Percentiles rank a stretch among this genome's conserved stretches.
These are phyloP conservation scores for Trichoderma breve DNA, from an alignment of 2,329 filamentous ascomycete genomes.

Conservation along the genomic window DNA sequence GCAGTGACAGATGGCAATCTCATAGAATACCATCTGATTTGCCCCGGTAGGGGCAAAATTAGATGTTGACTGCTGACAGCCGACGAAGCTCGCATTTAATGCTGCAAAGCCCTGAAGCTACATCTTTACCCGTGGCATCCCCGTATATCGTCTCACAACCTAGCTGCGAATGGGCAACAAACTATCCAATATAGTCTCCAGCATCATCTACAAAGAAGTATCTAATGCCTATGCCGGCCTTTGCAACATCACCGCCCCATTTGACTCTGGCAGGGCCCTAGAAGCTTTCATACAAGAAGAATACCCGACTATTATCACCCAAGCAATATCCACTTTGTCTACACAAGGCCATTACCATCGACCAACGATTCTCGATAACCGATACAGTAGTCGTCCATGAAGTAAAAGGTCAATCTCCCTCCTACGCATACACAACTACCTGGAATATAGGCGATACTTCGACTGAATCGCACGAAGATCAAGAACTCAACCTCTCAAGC, in stretches of 20 bases:
- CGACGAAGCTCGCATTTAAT: neutral
- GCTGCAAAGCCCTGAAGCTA: neutral
- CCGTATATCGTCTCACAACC: slow-evolving; percentile 22
- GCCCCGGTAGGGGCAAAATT: neutral
- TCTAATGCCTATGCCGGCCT: neutral
- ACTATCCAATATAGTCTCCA: neutral
- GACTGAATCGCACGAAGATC: neutral
- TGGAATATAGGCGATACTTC: neutral
- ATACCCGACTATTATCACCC: neutral
- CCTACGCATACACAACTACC: neutral
- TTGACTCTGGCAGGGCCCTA: neutral
- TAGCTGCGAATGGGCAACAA: slow-evolving; percentile 26
- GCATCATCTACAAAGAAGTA: neutral
- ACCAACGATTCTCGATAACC: neutral
- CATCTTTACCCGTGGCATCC: slow-evolving; percentile 8
- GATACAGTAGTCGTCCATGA: neutral
- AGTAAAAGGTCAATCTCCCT: neutral
- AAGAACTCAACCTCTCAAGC: too few species aligned
- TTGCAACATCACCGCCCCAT: neutral
- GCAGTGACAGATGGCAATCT: neutral
- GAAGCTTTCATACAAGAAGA: neutral
- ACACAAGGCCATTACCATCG: neutral
- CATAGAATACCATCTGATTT: fast-evolving
- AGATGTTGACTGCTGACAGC: neutral
- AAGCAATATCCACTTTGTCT: neutral